phyloP scores from a whole-genome alignment of 306 rosid species.

The Citrullus colocynthis region DNA sequence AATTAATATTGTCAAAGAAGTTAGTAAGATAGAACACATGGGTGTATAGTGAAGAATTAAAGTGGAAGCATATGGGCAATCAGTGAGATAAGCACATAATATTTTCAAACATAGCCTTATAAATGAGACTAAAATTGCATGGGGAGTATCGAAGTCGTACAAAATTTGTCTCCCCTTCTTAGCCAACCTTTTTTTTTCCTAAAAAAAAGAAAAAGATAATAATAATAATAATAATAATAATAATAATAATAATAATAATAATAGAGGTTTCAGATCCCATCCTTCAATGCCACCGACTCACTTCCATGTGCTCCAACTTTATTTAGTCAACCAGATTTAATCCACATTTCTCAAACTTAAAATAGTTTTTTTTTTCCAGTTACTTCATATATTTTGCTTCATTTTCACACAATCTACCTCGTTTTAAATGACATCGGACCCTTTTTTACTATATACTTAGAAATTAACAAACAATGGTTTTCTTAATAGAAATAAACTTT shows the following conservation, averaged over 20 bases:
- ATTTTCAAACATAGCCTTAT: not conserved
- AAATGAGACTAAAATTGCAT: not conserved
- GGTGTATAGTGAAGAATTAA: not conserved
- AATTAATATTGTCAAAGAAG: too few species aligned
- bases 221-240: not conserved
- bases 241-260: not conserved
- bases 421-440: not conserved
- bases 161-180: not conserved
- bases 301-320: not conserved
- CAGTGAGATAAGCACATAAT: not conserved
- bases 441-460: too few species aligned
- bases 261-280: not conserved
- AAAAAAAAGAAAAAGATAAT: not conserved
- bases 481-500: too few species aligned
- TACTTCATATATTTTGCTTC: not conserved
- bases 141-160: not conserved
- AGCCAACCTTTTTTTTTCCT: not conserved
- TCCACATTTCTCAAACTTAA: not conserved
- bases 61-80: not conserved
- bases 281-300: not conserved
- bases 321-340: not conserved
- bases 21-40: not conserved
- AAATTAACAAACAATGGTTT: too few species aligned
- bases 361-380: not conserved
- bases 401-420: not conserved